Evolutionary conservation across 768 basidiomycete species (phyloP).

Genomic region (Porphyrellus cyaneotinctus): DNA sequence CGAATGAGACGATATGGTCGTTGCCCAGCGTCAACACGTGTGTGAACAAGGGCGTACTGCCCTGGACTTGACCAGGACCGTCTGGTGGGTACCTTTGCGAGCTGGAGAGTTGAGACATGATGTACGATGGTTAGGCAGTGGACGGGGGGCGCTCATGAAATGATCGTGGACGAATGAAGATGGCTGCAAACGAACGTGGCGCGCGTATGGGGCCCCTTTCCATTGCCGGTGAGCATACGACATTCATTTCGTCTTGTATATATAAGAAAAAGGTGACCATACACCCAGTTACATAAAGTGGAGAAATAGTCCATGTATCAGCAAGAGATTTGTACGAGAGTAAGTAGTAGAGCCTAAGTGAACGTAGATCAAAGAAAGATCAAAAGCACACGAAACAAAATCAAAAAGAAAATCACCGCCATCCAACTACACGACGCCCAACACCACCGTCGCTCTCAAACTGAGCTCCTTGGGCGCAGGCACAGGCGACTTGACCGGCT

Average conservation of each 20-base stretch:
- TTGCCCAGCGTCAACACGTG: conserved; percentile 26
- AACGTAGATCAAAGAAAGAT: not conserved
- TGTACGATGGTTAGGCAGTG: not conserved
- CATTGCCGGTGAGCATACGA: too few species aligned
- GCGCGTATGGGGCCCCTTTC: not conserved
- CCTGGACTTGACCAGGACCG: not conserved
- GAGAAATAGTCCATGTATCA: not conserved
- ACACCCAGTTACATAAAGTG: not conserved
- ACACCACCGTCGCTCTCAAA: conserved; percentile 71
- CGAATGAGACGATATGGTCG: conserved; percentile 42
- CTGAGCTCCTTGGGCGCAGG: conserved; percentile 48
- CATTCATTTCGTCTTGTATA: too few species aligned
- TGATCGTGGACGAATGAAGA: not conserved
- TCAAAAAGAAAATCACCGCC: not conserved
- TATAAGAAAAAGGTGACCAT: too few species aligned
- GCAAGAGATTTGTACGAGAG: not conserved
- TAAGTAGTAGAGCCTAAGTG: not conserved
- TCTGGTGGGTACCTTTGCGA: not conserved
- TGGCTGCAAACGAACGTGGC: not conserved
- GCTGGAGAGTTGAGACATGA: conserved; percentile 3
- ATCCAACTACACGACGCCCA: conserved; percentile 61
- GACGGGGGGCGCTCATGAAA: not conserved
- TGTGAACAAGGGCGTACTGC: not conserved
- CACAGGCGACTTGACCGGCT: conserved; percentile 28
- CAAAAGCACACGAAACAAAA: not conserved